These are phyloP conservation scores for Salix dunnii DNA, from an alignment of 345 rosid genomes.

Conservation along the genomic window DNA sequence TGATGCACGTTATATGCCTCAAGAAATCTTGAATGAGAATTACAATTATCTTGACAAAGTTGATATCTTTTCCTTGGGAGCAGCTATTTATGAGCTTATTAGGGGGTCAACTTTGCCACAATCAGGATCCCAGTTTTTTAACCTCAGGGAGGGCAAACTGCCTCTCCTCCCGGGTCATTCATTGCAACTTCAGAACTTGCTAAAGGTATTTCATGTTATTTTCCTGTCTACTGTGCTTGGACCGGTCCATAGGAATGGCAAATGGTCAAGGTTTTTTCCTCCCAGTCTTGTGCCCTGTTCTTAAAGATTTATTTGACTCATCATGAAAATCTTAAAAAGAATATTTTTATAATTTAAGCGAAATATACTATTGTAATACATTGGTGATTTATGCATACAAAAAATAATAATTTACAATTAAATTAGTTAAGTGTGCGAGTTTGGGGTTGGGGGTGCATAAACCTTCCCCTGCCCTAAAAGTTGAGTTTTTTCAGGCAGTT, in stretches of 20 bases:
- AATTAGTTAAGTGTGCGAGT: background rate
- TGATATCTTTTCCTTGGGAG: slow-evolving; percentile 88
- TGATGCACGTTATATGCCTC: slow-evolving; percentile 99
- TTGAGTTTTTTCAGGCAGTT: background rate
- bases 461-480: background rate
- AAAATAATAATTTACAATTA: background rate
- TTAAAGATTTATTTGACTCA: background rate
- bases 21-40: slow-evolving; percentile 83
- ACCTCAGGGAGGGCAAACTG: slow-evolving; percentile 77
- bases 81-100: slow-evolving; percentile 69
- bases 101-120: slow-evolving; percentile 77
- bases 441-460: background rate
- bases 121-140: slow-evolving; percentile 58
- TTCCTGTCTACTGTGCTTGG: background rate
- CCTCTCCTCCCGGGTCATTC: slow-evolving; percentile 90
- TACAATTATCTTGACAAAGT: slow-evolving; percentile 87
- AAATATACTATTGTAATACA: background rate
- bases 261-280: too few relatives aligned
- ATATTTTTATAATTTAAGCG: background rate
- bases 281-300: background rate
- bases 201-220: slow-evolving; percentile 51
- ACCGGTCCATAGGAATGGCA: background rate
- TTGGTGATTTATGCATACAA: background rate
- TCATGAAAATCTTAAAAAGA: background rate
- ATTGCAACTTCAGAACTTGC: slow-evolving; percentile 75